Evolutionary conservation across 2,329 filamentous ascomycete species (phyloP).

Genomic region (Elsinoe australis): DNA sequence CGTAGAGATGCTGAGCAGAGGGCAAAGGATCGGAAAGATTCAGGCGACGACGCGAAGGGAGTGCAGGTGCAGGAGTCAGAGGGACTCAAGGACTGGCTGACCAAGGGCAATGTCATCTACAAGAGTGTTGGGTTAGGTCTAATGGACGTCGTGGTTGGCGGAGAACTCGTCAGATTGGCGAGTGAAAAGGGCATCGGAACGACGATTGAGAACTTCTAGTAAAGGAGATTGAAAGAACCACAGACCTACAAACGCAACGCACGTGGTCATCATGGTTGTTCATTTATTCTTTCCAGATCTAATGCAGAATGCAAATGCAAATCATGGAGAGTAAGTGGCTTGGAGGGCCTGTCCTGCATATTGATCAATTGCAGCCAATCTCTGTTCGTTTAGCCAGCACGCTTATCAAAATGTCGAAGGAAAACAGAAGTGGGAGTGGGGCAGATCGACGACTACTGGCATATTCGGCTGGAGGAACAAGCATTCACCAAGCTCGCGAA

Average conservation of each 20-base stretch:
- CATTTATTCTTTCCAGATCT: too few species aligned
- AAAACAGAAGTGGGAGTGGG: too few species aligned
- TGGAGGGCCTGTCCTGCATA: too few species aligned
- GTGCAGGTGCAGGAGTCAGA: constrained; percentile 30
- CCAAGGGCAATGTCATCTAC: constrained; percentile 58
- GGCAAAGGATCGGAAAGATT: constrained; percentile 19
- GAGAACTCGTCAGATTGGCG: constrained; percentile 50
- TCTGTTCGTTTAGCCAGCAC: too few species aligned
- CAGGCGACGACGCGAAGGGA: constrained; percentile 28
- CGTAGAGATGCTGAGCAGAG: constrained; percentile 44
- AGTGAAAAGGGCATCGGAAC: constrained; percentile 49
- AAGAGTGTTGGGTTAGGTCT: constrained; percentile 62
- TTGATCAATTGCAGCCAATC: too few species aligned
- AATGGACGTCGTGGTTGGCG: constrained; percentile 60
- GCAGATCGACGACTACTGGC: constrained; percentile 5
- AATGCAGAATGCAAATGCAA: too few species aligned
- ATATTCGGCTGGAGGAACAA: not conserved
- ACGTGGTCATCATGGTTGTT: too few species aligned
- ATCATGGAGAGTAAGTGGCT: too few species aligned
- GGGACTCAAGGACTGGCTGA: constrained; percentile 51
- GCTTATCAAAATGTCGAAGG: too few species aligned
- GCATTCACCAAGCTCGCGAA: constrained; percentile 14
- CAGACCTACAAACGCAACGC: too few species aligned
- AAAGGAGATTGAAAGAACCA: too few species aligned
- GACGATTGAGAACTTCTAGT: constrained; percentile 44